Percentiles rank a stretch among this genome's conserved stretches.
These are phyloP conservation scores for Dactylellina drechsleri DNA, from an alignment of 2,329 filamentous ascomycete species.

Conservation along the genomic window DNA sequence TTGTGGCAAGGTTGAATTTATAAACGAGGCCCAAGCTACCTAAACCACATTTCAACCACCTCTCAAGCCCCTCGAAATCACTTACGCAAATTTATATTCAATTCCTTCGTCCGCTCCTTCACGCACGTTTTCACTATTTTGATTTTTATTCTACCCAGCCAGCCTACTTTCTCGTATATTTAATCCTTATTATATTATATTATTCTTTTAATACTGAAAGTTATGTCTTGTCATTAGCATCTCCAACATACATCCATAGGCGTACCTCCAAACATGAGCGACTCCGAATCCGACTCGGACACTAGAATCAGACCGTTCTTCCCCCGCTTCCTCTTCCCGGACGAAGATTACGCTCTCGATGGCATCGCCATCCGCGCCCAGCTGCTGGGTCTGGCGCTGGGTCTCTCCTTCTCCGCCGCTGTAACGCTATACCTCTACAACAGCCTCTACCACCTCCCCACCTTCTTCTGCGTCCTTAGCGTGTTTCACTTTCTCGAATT, in stretches of 20 bases:
- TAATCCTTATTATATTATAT: background rate
- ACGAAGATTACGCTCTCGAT: slow-evolving; percentile 68
- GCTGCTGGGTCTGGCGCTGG: slow-evolving; percentile 61
- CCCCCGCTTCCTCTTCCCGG: slow-evolving; percentile 61
- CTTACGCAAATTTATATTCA: background rate
- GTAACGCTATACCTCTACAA: slow-evolving; percentile 7
- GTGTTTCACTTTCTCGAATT: slow-evolving; percentile 97
- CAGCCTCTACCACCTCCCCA: slow-evolving; percentile 23
- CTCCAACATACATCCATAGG: no score
- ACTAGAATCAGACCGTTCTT: slow-evolving; percentile 53
- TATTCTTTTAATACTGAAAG: slow-evolving; percentile 2
- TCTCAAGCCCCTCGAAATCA: background rate
- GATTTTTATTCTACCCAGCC: background rate
- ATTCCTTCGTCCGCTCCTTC: slow-evolving; percentile 17
- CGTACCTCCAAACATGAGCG: slow-evolving; percentile 32
- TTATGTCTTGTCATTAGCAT: no score
- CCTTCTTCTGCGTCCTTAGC: slow-evolving; percentile 75
- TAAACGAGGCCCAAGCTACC: background rate
- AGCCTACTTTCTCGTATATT: background rate
- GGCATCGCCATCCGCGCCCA: slow-evolving; percentile 71
- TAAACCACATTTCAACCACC: slow-evolving; percentile 8
- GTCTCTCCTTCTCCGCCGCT: slow-evolving; percentile 38
- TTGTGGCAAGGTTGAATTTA: background rate
- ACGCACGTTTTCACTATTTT: slow-evolving; percentile 2
- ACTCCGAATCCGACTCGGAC: slow-evolving; percentile 33